Evolutionary conservation across 192 early-diverging fungal species (phyloP).

Genomic region (Radiomyces spectabilis): DNA sequence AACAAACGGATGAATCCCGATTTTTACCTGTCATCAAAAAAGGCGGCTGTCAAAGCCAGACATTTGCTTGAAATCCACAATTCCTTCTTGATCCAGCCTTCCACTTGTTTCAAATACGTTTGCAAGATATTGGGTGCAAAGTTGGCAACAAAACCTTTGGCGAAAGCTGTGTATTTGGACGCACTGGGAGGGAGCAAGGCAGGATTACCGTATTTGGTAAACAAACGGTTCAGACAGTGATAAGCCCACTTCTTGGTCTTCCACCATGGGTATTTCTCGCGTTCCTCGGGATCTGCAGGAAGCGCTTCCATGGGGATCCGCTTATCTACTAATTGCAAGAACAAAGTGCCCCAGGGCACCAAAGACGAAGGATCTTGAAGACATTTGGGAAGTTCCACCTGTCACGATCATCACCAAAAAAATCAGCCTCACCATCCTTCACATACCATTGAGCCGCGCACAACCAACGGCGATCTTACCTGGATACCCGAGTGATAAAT

Average conservation of each 20-base stretch:
- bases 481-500: conserved; percentile 69
- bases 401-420: too few relatives aligned
- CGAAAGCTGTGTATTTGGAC: conserved; percentile 53
- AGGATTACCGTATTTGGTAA: conserved; percentile 66
- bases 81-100: conserved; percentile 63
- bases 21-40: conserved; percentile 68
- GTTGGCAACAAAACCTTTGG: conserved; percentile 72
- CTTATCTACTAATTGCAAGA: conserved; percentile 72
- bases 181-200: conserved; percentile 45
- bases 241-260: conserved; percentile 96
- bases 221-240: conserved; percentile 79
- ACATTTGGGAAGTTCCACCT: conserved; percentile 39
- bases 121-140: conserved; percentile 88
- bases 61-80: conserved; percentile 66
- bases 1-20: too few relatives aligned
- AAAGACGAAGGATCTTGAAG: conserved; percentile 66
- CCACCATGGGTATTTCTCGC: conserved; percentile 76
- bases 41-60: conserved; percentile 62
- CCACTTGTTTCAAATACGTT: conserved; percentile 78
- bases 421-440: too few relatives aligned
- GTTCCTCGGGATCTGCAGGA: conserved; percentile 50
- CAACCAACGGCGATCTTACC: conserved; percentile 5
- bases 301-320: conserved; percentile 38
- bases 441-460: too few relatives aligned
- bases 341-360: conserved; percentile 85